Base-by-base conservation (phyloP, 345 rosid genomes). In the Hibiscus trionum region DNA sequence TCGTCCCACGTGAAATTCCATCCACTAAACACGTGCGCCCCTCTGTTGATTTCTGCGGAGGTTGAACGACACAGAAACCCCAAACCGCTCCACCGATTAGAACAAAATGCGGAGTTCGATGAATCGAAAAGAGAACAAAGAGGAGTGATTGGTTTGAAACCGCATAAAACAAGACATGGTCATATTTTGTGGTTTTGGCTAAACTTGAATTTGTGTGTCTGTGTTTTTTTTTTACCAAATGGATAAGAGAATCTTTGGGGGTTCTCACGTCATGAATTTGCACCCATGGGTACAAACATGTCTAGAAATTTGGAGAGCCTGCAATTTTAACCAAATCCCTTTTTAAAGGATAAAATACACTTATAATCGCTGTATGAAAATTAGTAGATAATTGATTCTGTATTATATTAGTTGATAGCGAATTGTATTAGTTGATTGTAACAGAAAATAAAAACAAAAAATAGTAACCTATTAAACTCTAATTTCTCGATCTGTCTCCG, bases 241-340 rank as follows among this genome's bases (percentile, higher is more conserved):
- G 46, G 27, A 57, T 24, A 37, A 53, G 78, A 73, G 89, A 82
- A 85, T 87, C 86, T 85, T 76, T 75, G 19, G 85, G 77, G 57
- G 17, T 53, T 35, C 75, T 78, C 69, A 56, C 81, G 82, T 79
- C 83, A 67, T 61, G 11, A n/a, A 26, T 31, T 66, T 82, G 86
- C 83, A 53, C 66, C 84, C 85, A 82, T 68, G 39, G 67, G 31
- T 63, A 69, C 82, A 50, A 76, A 75, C 86, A 88, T 88, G 88
- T 79, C 86, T 61, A 72, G 76, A 81, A 57, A 85, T 69, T 68
- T 75, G 81, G 81, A 76, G 79, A 29, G 82, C 70, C 64, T 44
- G 66, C 71, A 46, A 74, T 61, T 63, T 55, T 17, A 24, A 50
- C 66, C 55, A 29, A 66, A 44, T 5, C 17, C 57, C 21, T 0